phyloP scores from a whole-genome alignment of 257 asterid species.

The Petrea volubilis region DNA sequence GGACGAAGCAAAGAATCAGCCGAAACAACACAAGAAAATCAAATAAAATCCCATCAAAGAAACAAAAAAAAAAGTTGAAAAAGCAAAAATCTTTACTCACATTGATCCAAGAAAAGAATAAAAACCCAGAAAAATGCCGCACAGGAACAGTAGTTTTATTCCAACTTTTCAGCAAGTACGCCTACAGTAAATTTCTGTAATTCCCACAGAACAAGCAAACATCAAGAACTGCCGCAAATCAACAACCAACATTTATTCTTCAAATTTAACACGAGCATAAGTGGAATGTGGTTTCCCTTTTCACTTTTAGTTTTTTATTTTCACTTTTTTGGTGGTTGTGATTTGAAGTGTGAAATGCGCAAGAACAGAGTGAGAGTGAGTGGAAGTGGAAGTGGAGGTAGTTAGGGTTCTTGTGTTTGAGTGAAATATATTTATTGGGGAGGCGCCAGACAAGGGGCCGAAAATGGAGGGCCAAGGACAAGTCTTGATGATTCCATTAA shows the following conservation, averaged over 20 bases:
- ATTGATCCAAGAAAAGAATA: slow-evolving; percentile 53
- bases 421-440: slow-evolving; percentile 26
- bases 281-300: not conserved
- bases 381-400: slow-evolving; percentile 41
- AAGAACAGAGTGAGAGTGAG: slow-evolving; percentile 20
- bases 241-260: slow-evolving; percentile 23
- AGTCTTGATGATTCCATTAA: slow-evolving; percentile 32
- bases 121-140: slow-evolving; percentile 26
- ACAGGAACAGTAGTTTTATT: not conserved
- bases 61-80: not conserved
- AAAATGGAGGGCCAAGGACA: slow-evolving; percentile 33
- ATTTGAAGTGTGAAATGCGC: slow-evolving; percentile 25
- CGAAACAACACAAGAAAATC: slow-evolving; percentile 21
- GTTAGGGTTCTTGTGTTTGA: slow-evolving; percentile 36
- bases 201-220: slow-evolving; percentile 10
- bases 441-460: slow-evolving; percentile 23
- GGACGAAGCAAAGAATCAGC: slow-evolving; percentile 49
- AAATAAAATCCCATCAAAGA: slow-evolving; percentile 24
- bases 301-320: not conserved
- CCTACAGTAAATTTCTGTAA: slow-evolving; percentile 22
- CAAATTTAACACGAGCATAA: slow-evolving; percentile 13
- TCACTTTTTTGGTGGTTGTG: slow-evolving; percentile 11
- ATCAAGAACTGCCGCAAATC: slow-evolving; percentile 31
- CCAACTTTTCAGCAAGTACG: slow-evolving; percentile 33
- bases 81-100: slow-evolving; percentile 51